A percentile compares a stretch with the other conserved stretches of the same genome.
These are phyloP conservation scores for Trichoderma sp. DNA, from an alignment of 2,329 filamentous ascomycete genomes.

Conservation along the genomic window DNA sequence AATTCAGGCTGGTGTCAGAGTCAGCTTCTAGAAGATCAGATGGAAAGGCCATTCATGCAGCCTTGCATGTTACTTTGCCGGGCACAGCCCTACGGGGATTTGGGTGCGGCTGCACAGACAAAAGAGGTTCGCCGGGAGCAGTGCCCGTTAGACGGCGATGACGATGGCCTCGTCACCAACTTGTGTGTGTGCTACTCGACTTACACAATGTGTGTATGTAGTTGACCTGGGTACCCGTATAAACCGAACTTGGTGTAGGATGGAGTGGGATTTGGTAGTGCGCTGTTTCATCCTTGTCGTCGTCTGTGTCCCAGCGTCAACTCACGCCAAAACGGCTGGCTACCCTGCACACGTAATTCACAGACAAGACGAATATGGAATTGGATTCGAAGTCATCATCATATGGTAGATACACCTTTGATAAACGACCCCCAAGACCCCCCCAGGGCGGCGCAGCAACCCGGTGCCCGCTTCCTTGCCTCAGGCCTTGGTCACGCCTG, in stretches of 20 bases:
- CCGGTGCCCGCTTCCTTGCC: neutral
- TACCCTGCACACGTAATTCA: neutral
- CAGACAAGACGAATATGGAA: neutral
- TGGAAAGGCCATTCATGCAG: constrained; percentile 5
- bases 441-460: neutral
- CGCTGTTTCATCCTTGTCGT: neutral
- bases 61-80: neutral
- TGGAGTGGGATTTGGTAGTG: neutral
- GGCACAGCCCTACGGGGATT: constrained; percentile 12
- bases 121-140: neutral
- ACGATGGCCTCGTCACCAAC: neutral
- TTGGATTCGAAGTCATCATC: neutral
- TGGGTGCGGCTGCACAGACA: neutral
- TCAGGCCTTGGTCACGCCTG: neutral
- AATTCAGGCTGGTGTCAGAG: neutral
- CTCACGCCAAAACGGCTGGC: neutral
- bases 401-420: neutral
- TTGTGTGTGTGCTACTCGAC: neutral
- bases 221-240: neutral
- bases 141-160: neutral
- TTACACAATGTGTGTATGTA: neutral
- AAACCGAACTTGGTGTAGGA: neutral
- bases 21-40: constrained; percentile 20
- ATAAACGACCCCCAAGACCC: neutral
- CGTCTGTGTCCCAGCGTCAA: neutral